These are phyloP conservation scores for Saccharomycopsis sp. DNA, from an alignment of 805 yeast genomes.

Conservation along the genomic window DNA sequence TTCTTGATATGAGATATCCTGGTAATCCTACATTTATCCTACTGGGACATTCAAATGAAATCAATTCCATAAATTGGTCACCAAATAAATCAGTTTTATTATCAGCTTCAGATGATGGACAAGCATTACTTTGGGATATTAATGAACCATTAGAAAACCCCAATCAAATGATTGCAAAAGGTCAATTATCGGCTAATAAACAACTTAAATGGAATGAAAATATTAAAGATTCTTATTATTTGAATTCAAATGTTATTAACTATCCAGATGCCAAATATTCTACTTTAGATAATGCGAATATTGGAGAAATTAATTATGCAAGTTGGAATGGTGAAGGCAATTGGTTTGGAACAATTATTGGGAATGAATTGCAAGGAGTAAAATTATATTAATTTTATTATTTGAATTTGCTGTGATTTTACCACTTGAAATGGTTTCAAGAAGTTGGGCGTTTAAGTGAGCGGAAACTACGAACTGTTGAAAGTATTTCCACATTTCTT, in stretches of 20 bases:
- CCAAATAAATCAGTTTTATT: slow-evolving; percentile 56
- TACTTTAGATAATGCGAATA: too few species aligned
- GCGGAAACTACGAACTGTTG: too few species aligned
- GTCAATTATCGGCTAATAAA: not conserved
- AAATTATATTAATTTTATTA: slow-evolving; percentile 20
- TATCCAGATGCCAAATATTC: slow-evolving; percentile 38
- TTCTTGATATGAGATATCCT: slow-evolving; percentile 82
- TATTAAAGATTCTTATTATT: not conserved
- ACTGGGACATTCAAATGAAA: slow-evolving; percentile 54
- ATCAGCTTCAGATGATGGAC: slow-evolving; percentile 66
- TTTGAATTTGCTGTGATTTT: too few species aligned
- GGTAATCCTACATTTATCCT: slow-evolving; percentile 68
- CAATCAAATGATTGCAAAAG: not conserved
- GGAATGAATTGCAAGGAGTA: slow-evolving; percentile 62
- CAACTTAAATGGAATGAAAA: not conserved
- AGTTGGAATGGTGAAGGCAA: slow-evolving; percentile 65
- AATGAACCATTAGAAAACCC: not conserved
- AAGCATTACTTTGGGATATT: slow-evolving; percentile 56
- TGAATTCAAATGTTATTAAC: slow-evolving; percentile 11
- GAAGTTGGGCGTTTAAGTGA: too few species aligned
- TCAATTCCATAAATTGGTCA: slow-evolving; percentile 78
- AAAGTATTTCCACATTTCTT: too few species aligned
- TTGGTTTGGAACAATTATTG: slow-evolving; percentile 72
- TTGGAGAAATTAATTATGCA: slow-evolving; percentile 65
- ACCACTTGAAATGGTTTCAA: too few species aligned